Evolutionary conservation across 1,139 yeast species (phyloP), one percentile per base, ranked within the genome.

Genomic region (Magnusiomyces starmeri): DNA sequence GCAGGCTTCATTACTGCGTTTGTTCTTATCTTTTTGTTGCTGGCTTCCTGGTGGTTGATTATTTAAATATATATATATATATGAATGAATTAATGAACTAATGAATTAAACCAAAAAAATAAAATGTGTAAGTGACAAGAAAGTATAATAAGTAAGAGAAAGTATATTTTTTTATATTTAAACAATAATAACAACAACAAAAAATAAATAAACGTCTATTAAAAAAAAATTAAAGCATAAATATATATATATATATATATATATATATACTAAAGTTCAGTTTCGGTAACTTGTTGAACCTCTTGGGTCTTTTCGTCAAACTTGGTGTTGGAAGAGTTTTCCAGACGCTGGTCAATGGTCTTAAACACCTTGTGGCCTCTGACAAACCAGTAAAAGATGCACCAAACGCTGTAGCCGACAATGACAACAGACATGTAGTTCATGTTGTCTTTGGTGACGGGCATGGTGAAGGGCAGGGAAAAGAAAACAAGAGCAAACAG

Each of bases 1-100:
- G 96, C 96, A 2, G 87, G 89, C 42, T 78, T 89, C 51, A 77
- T 88, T 57, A 89, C 96, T 2, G 83, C 84, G 10, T 65, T 86
- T 35, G 73, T 86, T 50, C 83, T 89, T 51, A 76, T 78, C 4
- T 74, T 83, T 2, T 69, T 87, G 49, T 70, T 87, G 41, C 85
- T 80, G 2, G 70, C 83, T 41, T 82, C 83, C 32, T 75, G 82
- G 51, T 89, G 96, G 96, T 75, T 87, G 68, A 69, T 87, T 16
- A 43, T 46, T 48, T 53, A 40, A 34, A 20, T 3, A 6, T 12
- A 9, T 27, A 9, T 27, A 9, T 27, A 27, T 27, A 27, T 27
- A 27, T 27, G 32, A 27, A 27, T 27, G 32, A 27, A 27, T 9
- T 9, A 27, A 27, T 27, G 8, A 27, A 27, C n/a, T n/a, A 27